A percentile compares a stretch with the other conserved stretches of the same genome.
Conservation (phyloP, 176 grass and related monocot species). For the Pharus latifolius region DNA sequence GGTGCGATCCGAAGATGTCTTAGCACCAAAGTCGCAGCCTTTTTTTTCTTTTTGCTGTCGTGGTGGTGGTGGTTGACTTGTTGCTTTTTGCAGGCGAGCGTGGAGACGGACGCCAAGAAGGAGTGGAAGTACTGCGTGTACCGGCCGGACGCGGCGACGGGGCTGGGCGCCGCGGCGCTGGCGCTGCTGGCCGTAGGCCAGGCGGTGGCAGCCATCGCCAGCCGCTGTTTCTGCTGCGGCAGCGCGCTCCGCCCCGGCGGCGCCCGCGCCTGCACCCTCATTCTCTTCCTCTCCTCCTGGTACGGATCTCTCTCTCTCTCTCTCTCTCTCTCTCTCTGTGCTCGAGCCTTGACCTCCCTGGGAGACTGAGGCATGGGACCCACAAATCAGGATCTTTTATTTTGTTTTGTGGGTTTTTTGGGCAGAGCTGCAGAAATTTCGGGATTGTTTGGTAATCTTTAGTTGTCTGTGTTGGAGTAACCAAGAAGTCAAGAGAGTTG, state of each 20-base stretch:
- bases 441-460: neutral
- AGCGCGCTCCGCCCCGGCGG: slow-evolving; percentile 51
- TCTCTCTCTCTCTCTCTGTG: neutral
- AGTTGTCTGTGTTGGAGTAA: neutral
- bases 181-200: slow-evolving; percentile 63
- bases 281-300: slow-evolving; percentile 78
- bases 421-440: neutral
- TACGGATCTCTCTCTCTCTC: slow-evolving; percentile 5
- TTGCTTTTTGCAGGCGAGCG: slow-evolving; percentile 21
- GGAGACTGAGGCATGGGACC: slow-evolving; percentile 20
- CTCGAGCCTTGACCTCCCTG: slow-evolving; percentile 18
- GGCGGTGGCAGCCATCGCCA: slow-evolving; percentile 43
- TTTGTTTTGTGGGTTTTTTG: neutral
- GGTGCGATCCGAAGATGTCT: slow-evolving; percentile 31
- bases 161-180: slow-evolving; percentile 49
- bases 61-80: neutral
- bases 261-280: slow-evolving; percentile 58
- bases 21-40: no score
- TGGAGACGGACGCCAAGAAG: slow-evolving; percentile 51
- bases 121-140: slow-evolving; percentile 79
- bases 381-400: neutral
- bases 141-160: slow-evolving; percentile 63
- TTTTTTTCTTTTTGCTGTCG: neutral
- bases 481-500: slow-evolving; percentile 15
- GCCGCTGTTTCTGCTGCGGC: slow-evolving; percentile 83